Base-by-base conservation (phyloP, 768 basidiomycete species). In the Boletus speciosus region DNA sequence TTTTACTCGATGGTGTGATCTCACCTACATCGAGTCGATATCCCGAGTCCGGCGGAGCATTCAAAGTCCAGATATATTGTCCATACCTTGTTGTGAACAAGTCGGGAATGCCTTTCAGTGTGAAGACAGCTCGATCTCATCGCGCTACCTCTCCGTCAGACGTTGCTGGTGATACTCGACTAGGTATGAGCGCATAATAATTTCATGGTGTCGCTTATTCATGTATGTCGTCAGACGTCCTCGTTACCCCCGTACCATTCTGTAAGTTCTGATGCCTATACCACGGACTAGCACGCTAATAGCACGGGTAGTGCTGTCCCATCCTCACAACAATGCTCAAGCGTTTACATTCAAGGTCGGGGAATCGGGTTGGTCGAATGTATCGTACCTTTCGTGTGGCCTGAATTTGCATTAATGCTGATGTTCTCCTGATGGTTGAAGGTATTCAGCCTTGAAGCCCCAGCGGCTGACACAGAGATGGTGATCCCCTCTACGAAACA, bases 81-180 rank as follows among this genome's bases (percentile, higher is more conserved):
- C 94, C 95, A 3, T 98, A 88, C 65, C 74, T 98, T 48, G 73
- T 98, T 39, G 69, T 96, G 68, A 99, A 99, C 74, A 98, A 97
- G 75, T 94, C 94, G 0, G 88, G 86, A 7, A 71, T 94, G 35
- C 86, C 93, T 2, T 96, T 96, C 64, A 76, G 75, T 11, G 75
- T 94, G 31, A 84, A 79, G 56, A 85, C 88, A 14, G 72, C 77
- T 19, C 79, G 84, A 29, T 79, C 85, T 3, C 77, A 77, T 61
- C 80, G 88, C 21, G 71, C 85, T 4, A 82, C 84, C 12, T 74
- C 81, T 14, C 77, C 84, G 2, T 82, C 86, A 65, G 90, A 92
- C 53, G 84, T 90, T 31, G 94, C 94, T n/a, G 96, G 96, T 27
- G 87, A 90, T 49, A 81, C 71, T 54, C 80, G 76, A 58, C 73